phyloP scores from a whole-genome alignment of 2,329 filamentous ascomycete species.

The Paracoccidioides brasiliensis region DNA sequence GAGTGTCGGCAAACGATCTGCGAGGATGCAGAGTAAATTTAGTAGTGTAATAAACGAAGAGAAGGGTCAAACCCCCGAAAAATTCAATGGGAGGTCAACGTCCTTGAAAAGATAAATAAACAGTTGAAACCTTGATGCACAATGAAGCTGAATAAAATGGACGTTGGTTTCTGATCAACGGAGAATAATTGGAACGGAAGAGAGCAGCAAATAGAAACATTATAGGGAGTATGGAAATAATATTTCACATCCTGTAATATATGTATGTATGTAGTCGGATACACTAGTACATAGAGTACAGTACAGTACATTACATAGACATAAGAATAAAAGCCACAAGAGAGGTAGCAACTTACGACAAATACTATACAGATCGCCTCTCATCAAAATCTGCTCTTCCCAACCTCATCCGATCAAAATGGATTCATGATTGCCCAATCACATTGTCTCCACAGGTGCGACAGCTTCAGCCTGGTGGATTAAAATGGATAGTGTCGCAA shows the following conservation, averaged over 20 bases:
- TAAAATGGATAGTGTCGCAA: neutral
- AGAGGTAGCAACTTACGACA: neutral
- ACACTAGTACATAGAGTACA: neutral
- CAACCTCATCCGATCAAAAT: neutral
- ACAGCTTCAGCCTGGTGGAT: neutral
- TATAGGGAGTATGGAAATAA: neutral
- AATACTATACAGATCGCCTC: neutral
- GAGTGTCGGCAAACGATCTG: neutral
- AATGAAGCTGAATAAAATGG: neutral
- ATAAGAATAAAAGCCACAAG: no score
- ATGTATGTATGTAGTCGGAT: neutral
- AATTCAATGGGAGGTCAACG: neutral
- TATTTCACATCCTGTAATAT: neutral
- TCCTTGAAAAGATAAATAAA: neutral
- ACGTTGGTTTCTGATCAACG: neutral
- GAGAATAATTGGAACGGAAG: neutral
- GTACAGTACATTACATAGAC: no score
- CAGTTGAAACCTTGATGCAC: neutral
- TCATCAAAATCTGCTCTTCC: neutral
- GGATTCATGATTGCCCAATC: neutral
- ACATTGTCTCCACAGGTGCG: neutral
- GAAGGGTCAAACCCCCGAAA: neutral
- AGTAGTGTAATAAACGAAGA: neutral
- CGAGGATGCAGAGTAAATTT: neutral
- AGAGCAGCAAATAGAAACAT: neutral